phyloP scores from a whole-genome alignment of 2,329 filamentous ascomycete species.

The Beauveria rudraprayagi region DNA sequence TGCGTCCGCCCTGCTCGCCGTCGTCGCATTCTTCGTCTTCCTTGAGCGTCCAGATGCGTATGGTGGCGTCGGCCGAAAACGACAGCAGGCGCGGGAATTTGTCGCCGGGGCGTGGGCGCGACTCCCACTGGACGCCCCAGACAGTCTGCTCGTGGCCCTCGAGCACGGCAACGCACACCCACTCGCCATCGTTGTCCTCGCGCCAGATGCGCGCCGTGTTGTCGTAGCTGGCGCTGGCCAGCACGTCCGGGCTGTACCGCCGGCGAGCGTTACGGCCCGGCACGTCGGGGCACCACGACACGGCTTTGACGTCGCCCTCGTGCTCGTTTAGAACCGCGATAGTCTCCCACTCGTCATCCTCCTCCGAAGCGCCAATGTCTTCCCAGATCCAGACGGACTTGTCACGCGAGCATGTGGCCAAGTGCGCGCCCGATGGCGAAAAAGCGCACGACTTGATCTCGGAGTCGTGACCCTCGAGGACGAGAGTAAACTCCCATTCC shows the following conservation, averaged over 20 bases:
- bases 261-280: constrained; percentile 37
- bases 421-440: constrained; percentile 63
- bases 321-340: constrained; percentile 92
- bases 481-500: constrained; percentile 87
- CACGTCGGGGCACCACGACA: constrained; percentile 78
- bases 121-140: constrained; percentile 76
- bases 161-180: constrained; percentile 79
- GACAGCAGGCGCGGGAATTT: constrained; percentile 60
- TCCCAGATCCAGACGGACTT: constrained; percentile 99
- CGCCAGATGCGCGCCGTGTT: constrained; percentile 83
- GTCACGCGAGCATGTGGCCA: constrained; percentile 87
- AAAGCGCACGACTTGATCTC: constrained; percentile 81
- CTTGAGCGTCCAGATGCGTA: constrained; percentile 70
- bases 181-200: constrained; percentile 82
- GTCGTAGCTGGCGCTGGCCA: constrained; percentile 91
- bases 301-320: constrained; percentile 88
- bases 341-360: constrained; percentile 94
- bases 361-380: constrained; percentile 64
- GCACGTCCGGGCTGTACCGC: constrained; percentile 56
- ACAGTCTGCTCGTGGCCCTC: constrained; percentile 79
- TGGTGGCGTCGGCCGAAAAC: constrained; percentile 75
- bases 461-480: constrained; percentile 90
- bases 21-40: constrained; percentile 38
- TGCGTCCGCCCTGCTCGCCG: constrained; percentile 21
- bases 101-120: constrained; percentile 26